A percentile compares a stretch with the other conserved stretches of the same genome.
Evolutionary conservation across 2,329 filamentous ascomycete species (phyloP).

Genomic region (Sporothrix dimorphospora): DNA sequence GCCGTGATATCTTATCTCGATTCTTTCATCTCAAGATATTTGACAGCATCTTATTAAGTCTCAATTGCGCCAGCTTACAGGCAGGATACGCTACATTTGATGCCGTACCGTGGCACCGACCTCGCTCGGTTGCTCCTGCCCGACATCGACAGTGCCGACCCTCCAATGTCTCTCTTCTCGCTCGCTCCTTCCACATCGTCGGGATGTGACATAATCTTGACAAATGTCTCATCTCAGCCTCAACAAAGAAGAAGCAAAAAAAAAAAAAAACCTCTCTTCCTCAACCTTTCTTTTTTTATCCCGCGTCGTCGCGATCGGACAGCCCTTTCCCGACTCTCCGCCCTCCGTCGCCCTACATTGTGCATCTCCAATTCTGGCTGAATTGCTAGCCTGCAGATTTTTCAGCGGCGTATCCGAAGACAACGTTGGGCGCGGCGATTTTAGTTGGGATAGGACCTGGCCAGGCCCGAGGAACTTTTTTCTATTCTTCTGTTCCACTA

Average conservation of each 20-base stretch:
- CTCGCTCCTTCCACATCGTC: background rate
- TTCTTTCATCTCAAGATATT: constrained; percentile 3
- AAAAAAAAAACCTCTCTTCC: background rate
- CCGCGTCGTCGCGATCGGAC: background rate
- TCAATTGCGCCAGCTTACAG: background rate
- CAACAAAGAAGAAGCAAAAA: constrained; percentile 7
- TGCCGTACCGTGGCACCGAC: background rate
- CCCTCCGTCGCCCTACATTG: background rate
- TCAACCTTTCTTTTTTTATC: constrained; percentile 7
- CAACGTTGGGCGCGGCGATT: background rate
- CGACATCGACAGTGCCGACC: background rate
- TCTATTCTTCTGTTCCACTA: background rate
- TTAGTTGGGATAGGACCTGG: constrained; percentile 14
- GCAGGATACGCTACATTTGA: background rate
- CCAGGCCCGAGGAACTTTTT: background rate
- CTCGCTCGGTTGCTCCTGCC: background rate
- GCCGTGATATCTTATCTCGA: background rate
- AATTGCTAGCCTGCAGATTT: constrained; percentile 27
- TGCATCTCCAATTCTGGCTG: constrained; percentile 25
- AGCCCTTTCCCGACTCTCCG: background rate
- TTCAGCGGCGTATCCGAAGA: constrained; percentile 24
- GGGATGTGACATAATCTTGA: background rate
- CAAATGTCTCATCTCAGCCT: background rate
- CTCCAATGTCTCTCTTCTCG: background rate
- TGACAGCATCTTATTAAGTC: constrained; percentile 2